phyloP scores from a whole-genome alignment of 345 rosid species.

The Eucalyptus cladocalyx region DNA sequence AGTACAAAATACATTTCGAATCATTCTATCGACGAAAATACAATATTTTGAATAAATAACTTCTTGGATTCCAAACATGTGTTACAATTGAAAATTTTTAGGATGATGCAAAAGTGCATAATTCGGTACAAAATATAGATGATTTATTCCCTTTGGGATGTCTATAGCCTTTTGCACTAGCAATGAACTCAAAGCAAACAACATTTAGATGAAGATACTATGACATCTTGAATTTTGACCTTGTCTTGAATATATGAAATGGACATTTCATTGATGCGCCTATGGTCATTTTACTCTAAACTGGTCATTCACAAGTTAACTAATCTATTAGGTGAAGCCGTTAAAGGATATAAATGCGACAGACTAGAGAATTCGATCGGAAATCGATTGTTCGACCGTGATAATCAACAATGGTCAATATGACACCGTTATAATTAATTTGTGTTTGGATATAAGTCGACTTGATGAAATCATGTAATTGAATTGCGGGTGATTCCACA shows the following conservation, averaged over 20 bases:
- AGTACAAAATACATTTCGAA: not conserved
- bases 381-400: too few relatives aligned
- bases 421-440: too few relatives aligned
- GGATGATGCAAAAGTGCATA: not conserved
- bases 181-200: not conserved
- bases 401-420: too few relatives aligned
- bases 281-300: too few relatives aligned
- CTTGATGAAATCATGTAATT: too few relatives aligned
- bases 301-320: too few relatives aligned
- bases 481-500: fast-evolving
- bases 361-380: too few relatives aligned
- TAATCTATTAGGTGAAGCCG: too few relatives aligned
- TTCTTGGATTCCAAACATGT: not conserved
- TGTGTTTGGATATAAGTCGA: too few relatives aligned
- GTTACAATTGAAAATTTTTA: not conserved
- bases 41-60: not conserved
- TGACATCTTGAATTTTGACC: too few relatives aligned
- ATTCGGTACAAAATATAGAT: not conserved
- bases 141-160: not conserved
- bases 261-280: fast-evolving
- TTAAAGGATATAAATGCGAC: too few relatives aligned
- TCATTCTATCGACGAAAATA: not conserved
- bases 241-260: too few relatives aligned
- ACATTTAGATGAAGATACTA: not conserved
- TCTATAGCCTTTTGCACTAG: not conserved